Evolutionary conservation across 768 basidiomycete genomes (phyloP).

Genomic region (Atractiella rhizophila): DNA sequence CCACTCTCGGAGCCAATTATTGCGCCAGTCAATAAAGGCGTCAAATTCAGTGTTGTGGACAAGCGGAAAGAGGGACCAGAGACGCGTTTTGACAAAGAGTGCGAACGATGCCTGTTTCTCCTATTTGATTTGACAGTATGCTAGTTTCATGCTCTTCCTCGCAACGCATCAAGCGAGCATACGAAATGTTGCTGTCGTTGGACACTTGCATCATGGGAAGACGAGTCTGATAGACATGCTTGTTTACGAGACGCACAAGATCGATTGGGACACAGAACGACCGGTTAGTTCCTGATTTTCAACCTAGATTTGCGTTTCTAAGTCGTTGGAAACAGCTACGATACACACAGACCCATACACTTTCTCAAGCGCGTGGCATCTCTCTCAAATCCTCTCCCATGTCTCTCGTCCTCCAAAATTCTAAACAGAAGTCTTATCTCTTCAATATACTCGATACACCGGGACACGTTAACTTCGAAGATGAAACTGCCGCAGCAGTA

Average conservation of each 20-base stretch:
- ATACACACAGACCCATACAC: conserved; percentile 83
- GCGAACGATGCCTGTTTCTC: conserved; percentile 18
- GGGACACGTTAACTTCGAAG: conserved; percentile 95
- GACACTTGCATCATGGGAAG: conserved; percentile 94
- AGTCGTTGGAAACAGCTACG: conserved; percentile 34
- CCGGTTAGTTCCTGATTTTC: conserved; percentile 31
- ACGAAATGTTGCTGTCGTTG: conserved; percentile 83
- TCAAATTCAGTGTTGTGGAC: conserved; percentile 86
- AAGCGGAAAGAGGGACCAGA: conserved; percentile 57
- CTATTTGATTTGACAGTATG: background rate
- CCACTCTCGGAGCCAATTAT: conserved; percentile 83
- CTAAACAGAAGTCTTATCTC: conserved; percentile 72
- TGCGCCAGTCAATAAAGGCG: conserved; percentile 74
- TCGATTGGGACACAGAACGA: conserved; percentile 75
- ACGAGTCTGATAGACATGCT: conserved; percentile 93
- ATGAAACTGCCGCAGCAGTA: conserved; percentile 73
- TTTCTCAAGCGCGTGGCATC: conserved; percentile 66
- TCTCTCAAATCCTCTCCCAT: conserved; percentile 94
- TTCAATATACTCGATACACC: conserved; percentile 90
- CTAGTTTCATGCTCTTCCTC: conserved; percentile 74
- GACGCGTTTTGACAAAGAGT: conserved; percentile 96
- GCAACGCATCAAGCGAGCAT: conserved; percentile 78
- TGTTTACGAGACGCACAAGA: conserved; percentile 81
- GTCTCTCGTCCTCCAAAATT: conserved; percentile 64
- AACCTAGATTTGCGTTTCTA: background rate